Conservation (phyloP, 2,329 filamentous ascomycete genomes). For the Claviceps sorghi region DNA sequence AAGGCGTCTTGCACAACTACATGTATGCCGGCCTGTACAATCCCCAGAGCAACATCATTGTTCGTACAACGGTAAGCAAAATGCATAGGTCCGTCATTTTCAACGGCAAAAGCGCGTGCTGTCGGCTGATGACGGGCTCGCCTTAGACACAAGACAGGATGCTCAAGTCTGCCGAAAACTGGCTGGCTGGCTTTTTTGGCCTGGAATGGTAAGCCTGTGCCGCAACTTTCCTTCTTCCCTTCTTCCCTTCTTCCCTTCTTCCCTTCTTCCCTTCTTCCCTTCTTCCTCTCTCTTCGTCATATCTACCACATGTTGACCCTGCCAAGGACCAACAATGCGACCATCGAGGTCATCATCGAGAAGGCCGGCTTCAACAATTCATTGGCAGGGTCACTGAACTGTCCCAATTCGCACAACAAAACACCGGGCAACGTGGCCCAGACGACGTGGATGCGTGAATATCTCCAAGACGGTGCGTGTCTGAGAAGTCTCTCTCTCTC, state of each 20-base stretch:
- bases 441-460: slow-evolving; percentile 45
- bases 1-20: slow-evolving; percentile 55
- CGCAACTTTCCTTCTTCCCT: too few relatives aligned
- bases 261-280: not conserved
- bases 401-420: slow-evolving; percentile 44
- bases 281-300: not conserved
- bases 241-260: not conserved
- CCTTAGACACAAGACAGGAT: slow-evolving; percentile 55
- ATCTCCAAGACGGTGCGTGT: slow-evolving; percentile 42
- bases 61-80: slow-evolving; percentile 44
- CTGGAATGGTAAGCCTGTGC: slow-evolving; percentile 40
- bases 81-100: not conserved
- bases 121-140: slow-evolving; percentile 6
- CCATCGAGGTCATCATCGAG: slow-evolving; percentile 60
- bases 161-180: slow-evolving; percentile 64
- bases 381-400: slow-evolving; percentile 51
- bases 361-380: slow-evolving; percentile 51
- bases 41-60: slow-evolving; percentile 56
- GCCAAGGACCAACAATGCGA: slow-evolving; percentile 48
- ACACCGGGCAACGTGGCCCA: slow-evolving; percentile 38
- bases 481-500: not conserved
- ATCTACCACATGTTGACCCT: not conserved
- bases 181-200: slow-evolving; percentile 66
- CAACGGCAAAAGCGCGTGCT: not conserved
- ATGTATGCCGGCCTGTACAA: slow-evolving; percentile 60